These are phyloP conservation scores for Lasiodiplodia citricola DNA, from an alignment of 2,329 filamentous ascomycete species.

Conservation along the genomic window DNA sequence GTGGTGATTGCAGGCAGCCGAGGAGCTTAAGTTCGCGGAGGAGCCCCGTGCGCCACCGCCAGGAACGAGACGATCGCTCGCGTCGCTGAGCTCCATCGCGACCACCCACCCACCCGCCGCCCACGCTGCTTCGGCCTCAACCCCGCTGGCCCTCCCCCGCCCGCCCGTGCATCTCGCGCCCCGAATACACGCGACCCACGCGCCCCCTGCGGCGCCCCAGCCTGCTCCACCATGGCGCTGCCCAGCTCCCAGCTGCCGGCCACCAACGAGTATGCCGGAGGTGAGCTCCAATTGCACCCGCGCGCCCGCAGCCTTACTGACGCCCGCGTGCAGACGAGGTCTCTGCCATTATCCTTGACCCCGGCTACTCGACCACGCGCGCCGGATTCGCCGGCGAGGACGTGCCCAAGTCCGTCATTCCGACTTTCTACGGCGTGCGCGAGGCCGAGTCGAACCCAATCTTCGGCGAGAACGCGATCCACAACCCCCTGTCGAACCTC, in stretches of 20 bases:
- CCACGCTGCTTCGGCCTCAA: constrained; percentile 1
- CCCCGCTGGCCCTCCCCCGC: neutral
- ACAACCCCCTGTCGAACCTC: constrained; percentile 74
- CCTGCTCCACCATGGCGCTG: constrained; percentile 43
- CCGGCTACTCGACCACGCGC: constrained; percentile 87
- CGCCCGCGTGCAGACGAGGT: constrained; percentile 75
- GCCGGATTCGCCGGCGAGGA: constrained; percentile 98
- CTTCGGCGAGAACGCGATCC: constrained; percentile 90
- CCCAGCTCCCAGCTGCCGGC: constrained; percentile 46
- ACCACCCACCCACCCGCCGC: neutral
- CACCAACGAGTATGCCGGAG: constrained; percentile 52
- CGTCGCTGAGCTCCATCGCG: constrained; percentile 11
- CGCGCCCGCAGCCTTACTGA: neutral
- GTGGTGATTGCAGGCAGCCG: neutral
- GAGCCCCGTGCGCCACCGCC: constrained; percentile 15
- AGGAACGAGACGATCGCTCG: constrained; percentile 8
- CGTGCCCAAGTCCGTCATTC: constrained; percentile 89
- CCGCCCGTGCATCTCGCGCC: neutral
- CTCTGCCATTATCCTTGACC: constrained; percentile 93
- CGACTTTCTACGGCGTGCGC: constrained; percentile 79
- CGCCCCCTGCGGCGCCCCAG: neutral
- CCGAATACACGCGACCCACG: neutral
- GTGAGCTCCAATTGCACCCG: constrained; percentile 33
- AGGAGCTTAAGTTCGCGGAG: neutral
- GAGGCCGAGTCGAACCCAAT: constrained; percentile 60